Conservation (phyloP, 2,329 filamentous ascomycete genomes). For the Aureobasidium uvarum region DNA sequence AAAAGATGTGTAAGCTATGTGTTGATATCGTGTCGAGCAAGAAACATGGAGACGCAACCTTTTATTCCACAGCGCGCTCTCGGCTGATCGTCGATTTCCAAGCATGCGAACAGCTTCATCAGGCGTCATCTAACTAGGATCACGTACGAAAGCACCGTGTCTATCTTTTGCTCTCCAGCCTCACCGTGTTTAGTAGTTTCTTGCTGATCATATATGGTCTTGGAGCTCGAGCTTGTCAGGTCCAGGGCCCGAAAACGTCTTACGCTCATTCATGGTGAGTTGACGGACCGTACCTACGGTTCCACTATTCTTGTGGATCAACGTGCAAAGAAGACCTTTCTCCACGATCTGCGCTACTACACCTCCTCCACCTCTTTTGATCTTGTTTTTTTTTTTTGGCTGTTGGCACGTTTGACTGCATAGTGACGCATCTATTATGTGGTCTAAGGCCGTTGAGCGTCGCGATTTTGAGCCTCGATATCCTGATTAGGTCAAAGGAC, state of each 20-base stretch:
- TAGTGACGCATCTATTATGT: neutral
- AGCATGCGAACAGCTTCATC: conserved; percentile 6
- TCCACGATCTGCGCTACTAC: conserved; percentile 3
- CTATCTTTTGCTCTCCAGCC: neutral
- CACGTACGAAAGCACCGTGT: neutral
- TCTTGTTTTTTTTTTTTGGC: too few species aligned
- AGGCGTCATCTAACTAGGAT: conserved; percentile 13
- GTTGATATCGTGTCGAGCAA: neutral
- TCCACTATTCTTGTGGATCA: conserved; percentile 10
- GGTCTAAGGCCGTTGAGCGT: neutral
- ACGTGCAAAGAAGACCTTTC: conserved; percentile 5
- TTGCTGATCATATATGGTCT: neutral
- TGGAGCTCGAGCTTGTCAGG: neutral
- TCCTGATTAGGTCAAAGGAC: conserved; percentile 4
- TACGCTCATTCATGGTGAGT: conserved; percentile 1
- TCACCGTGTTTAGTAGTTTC: neutral
- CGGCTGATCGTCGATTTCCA: conserved; percentile 13
- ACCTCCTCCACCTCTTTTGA: neutral
- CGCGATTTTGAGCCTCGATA: neutral
- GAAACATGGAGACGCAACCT: neutral
- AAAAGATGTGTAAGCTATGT: neutral
- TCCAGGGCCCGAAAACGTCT: neutral
- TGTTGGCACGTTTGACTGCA: neutral
- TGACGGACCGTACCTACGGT: conserved; percentile 19
- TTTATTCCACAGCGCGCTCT: neutral